phyloP scores from a whole-genome alignment of 805 yeast species.

The Kuraishia piskuri region DNA sequence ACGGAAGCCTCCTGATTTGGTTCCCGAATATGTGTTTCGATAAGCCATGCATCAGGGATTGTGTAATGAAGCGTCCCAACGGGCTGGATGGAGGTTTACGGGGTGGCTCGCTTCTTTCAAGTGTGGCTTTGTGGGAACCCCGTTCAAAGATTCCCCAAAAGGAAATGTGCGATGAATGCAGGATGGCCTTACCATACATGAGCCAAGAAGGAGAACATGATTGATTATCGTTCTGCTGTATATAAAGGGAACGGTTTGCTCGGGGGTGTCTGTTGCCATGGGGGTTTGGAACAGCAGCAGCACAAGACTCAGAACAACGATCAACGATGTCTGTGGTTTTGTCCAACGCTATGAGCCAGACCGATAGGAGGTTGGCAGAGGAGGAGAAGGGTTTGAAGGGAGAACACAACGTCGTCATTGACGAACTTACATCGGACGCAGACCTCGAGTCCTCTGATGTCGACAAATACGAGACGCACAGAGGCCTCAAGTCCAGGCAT shows the following conservation, averaged over 20 bases:
- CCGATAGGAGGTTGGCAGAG: background rate
- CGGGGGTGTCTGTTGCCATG: background rate
- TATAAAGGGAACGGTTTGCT: background rate
- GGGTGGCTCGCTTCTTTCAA: background rate
- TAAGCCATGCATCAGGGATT: background rate
- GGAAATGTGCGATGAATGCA: background rate
- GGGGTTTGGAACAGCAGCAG: background rate
- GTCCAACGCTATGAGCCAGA: background rate
- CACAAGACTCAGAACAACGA: background rate
- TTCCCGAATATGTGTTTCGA: background rate
- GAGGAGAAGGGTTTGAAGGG: background rate
- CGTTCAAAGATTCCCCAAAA: background rate
- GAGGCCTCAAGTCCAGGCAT: slow-evolving; percentile 38
- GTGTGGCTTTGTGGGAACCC: background rate
- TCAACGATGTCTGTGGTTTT: background rate
- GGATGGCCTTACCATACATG: background rate
- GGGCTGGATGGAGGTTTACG: background rate
- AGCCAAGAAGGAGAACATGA: too few species aligned
- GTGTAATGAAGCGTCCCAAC: background rate
- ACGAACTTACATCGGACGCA: background rate
- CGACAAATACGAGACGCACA: slow-evolving; percentile 17
- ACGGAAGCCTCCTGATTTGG: background rate
- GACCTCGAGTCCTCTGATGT: background rate
- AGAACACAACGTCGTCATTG: background rate
- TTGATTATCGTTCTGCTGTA: background rate